These are phyloP conservation scores for Kregervanrija fluxuum DNA, from an alignment of 805 yeast species.

Conservation along the genomic window DNA sequence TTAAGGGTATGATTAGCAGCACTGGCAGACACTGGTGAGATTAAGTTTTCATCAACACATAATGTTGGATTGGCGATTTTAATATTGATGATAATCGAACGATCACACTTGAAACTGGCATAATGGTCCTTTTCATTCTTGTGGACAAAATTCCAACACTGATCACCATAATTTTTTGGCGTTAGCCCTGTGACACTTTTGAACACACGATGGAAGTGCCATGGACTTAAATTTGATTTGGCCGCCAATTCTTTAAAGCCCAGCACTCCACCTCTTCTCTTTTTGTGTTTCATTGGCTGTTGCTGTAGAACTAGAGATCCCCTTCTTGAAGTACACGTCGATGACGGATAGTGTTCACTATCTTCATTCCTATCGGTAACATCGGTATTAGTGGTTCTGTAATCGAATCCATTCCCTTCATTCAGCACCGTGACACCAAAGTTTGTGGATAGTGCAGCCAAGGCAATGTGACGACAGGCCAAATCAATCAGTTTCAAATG, in stretches of 20 bases:
- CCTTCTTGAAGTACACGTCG: constrained; percentile 3
- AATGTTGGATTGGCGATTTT: constrained; percentile 29
- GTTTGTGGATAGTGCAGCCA: constrained; percentile 47
- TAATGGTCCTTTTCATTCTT: constrained; percentile 16
- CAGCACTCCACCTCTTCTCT: constrained; percentile 69
- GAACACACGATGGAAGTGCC: constrained; percentile 92
- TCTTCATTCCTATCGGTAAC: not conserved
- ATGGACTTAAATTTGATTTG: constrained; percentile 74
- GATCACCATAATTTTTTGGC: constrained; percentile 84
- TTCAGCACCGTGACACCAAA: constrained; percentile 6
- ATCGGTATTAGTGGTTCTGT: not conserved
- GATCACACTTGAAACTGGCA: constrained; percentile 7
- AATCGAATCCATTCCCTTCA: not conserved
- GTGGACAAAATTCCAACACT: constrained; percentile 58
- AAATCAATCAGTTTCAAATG: constrained; percentile 63
- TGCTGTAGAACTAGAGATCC: constrained; percentile 6
- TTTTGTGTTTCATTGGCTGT: constrained; percentile 32
- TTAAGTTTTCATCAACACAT: constrained; percentile 12
- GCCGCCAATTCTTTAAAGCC: constrained; percentile 86
- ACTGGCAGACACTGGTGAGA: not conserved
- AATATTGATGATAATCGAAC: constrained; percentile 25
- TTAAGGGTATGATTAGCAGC: no score
- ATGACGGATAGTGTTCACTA: not conserved
- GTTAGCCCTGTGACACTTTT: constrained; percentile 81
- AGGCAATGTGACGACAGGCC: constrained; percentile 78